These are phyloP conservation scores for Thielaviopsis ethacetica DNA, from an alignment of 2,329 filamentous ascomycete species.

Conservation along the genomic window DNA sequence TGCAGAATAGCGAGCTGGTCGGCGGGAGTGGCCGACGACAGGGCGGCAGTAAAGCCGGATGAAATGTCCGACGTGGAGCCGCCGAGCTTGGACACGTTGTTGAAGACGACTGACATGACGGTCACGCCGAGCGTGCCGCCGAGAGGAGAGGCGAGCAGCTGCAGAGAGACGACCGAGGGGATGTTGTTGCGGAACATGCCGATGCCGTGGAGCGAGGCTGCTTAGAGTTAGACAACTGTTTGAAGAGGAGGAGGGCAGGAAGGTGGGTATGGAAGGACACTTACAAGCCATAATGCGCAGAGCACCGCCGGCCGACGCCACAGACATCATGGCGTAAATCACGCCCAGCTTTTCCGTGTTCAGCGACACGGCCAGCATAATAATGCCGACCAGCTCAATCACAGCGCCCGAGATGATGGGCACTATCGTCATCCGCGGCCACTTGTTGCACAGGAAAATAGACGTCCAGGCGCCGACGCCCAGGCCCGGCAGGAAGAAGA, in stretches of 20 bases:
- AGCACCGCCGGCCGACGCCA: slow-evolving; percentile 46
- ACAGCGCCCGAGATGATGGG: slow-evolving; percentile 40
- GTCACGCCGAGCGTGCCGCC: slow-evolving; percentile 50
- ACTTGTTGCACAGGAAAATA: slow-evolving; percentile 42
- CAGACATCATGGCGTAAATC: slow-evolving; percentile 50
- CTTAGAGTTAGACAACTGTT: no score
- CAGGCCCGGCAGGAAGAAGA: slow-evolving; percentile 49
- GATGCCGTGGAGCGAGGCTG: slow-evolving; percentile 42
- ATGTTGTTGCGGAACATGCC: slow-evolving; percentile 43
- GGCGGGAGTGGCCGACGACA: not conserved
- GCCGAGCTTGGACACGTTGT: slow-evolving; percentile 31
- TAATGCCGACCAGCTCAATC: slow-evolving; percentile 40
- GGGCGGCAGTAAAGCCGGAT: not conserved
- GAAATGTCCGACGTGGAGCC: slow-evolving; percentile 2
- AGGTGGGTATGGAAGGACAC: not conserved
- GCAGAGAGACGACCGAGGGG: slow-evolving; percentile 40
- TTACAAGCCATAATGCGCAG: slow-evolving; percentile 44
- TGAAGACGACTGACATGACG: slow-evolving; percentile 53
- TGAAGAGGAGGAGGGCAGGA: no score
- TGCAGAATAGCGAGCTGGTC: not conserved
- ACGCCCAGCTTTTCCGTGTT: slow-evolving; percentile 28
- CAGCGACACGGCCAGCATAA: slow-evolving; percentile 40
- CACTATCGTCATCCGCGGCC: slow-evolving; percentile 44
- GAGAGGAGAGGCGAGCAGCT: slow-evolving; percentile 42
- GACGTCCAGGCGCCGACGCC: slow-evolving; percentile 40